A percentile compares a stretch with the other conserved stretches of the same genome.
Conservation (phyloP, 192 early-diverging fungal species). For the Backusella psychrophila region DNA sequence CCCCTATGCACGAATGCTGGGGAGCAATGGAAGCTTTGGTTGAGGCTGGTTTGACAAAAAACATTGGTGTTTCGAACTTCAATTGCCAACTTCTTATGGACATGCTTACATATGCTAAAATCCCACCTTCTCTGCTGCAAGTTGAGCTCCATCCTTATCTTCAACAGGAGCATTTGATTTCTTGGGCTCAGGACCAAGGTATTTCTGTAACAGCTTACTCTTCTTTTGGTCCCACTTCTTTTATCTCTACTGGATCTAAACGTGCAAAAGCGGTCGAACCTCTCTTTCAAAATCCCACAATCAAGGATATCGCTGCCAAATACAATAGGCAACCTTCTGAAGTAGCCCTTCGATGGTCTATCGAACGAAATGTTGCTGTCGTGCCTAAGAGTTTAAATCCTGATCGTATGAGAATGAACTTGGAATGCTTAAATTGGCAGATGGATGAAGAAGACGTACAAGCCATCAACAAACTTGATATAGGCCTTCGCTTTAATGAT, state of each 20-base stretch:
- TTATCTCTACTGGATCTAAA: conserved; percentile 9
- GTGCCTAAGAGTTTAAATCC: conserved; percentile 65
- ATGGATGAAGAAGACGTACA: conserved; percentile 43
- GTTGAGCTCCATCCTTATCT: conserved; percentile 76
- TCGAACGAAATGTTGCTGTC: conserved; percentile 61
- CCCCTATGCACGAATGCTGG: conserved; percentile 65
- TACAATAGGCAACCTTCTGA: conserved; percentile 57
- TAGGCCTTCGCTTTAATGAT: conserved; percentile 24
- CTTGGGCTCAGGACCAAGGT: conserved; percentile 52
- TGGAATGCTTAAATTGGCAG: conserved; percentile 44
- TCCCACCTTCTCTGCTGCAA: neutral
- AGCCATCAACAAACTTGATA: conserved; percentile 19
- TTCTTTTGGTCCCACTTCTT: conserved; percentile 59
- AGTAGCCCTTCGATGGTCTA: conserved; percentile 59
- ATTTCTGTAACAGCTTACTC: conserved; percentile 73
- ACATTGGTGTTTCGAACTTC: conserved; percentile 77
- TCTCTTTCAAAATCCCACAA: conserved; percentile 43
- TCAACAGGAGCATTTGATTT: conserved; percentile 59
- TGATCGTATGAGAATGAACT: conserved; percentile 54
- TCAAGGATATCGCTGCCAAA: conserved; percentile 51
- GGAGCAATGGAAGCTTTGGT: conserved; percentile 70
- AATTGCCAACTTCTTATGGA: conserved; percentile 44
- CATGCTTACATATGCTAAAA: conserved; percentile 49
- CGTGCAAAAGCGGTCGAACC: conserved; percentile 35
- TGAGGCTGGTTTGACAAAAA: conserved; percentile 47